Percentiles rank a stretch among this genome's conserved stretches.
These are phyloP conservation scores for Fusarium fracticaudum DNA, from an alignment of 2,329 filamentous ascomycete genomes.

Conservation along the genomic window DNA sequence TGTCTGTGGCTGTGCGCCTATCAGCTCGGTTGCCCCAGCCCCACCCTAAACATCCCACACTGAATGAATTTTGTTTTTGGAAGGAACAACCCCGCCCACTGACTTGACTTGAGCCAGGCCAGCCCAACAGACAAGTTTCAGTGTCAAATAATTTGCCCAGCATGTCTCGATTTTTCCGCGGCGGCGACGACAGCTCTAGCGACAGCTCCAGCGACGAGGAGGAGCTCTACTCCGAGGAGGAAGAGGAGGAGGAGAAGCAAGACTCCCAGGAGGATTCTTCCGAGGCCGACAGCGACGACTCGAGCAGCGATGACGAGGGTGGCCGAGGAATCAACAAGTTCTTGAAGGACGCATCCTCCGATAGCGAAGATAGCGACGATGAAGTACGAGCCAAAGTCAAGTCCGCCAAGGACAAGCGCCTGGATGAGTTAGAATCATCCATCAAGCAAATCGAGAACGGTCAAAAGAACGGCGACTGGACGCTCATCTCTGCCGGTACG, in stretches of 20 bases:
- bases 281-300: constrained; percentile 57
- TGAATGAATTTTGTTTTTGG: constrained; percentile 48
- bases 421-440: constrained; percentile 90
- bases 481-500: constrained; percentile 85
- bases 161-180: constrained; percentile 98
- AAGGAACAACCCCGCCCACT: constrained; percentile 51
- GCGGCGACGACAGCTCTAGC: constrained; percentile 90
- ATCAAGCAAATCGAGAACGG: constrained; percentile 95
- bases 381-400: constrained; percentile 89
- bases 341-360: constrained; percentile 78
- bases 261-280: constrained; percentile 57
- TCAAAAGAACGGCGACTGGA: constrained; percentile 98
- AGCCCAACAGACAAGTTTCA: constrained; percentile 42
- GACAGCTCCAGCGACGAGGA: constrained; percentile 97
- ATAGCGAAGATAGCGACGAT: constrained; percentile 87
- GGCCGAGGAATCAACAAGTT: constrained; percentile 82
- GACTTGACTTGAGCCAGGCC: constrained; percentile 43
- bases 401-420: constrained; percentile 97
- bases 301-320: constrained; percentile 70
- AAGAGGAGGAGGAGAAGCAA: constrained; percentile 60
- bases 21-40: constrained; percentile 51
- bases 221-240: constrained; percentile 78
- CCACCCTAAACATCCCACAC: constrained; percentile 52
- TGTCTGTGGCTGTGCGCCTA: constrained; percentile 27
- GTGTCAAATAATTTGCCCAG: constrained; percentile 53